Conservation (phyloP, 352 stramenopile species). For the Sclerospora graminicola region DNA sequence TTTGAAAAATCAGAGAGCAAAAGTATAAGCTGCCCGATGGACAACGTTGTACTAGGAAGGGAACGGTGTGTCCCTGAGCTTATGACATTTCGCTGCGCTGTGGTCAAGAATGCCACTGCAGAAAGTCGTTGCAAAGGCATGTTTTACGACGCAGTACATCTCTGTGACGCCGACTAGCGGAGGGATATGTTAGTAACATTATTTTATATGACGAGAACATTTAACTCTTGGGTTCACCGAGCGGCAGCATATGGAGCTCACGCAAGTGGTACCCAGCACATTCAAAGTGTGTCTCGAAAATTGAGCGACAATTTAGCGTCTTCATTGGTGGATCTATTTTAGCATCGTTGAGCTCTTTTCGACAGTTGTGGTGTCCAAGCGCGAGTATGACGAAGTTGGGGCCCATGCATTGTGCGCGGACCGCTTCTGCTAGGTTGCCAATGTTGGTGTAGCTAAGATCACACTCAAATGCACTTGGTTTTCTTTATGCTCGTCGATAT, state of each 20-base stretch:
- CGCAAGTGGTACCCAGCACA: slow-evolving; percentile 63
- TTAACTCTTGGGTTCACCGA: slow-evolving; percentile 70
- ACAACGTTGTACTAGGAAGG: slow-evolving; percentile 41
- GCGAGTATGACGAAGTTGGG: slow-evolving; percentile 77
- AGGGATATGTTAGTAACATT: slow-evolving; percentile 82
- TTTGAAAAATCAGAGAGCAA: slow-evolving; percentile 21
- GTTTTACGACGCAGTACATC: slow-evolving; percentile 76
- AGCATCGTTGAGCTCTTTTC: slow-evolving; percentile 79
- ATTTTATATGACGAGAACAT: slow-evolving; percentile 77
- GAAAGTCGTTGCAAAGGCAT: slow-evolving; percentile 59
- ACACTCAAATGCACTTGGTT: no score
- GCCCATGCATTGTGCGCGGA: slow-evolving; percentile 52
- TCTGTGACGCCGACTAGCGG: slow-evolving; percentile 73
- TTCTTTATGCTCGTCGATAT: no score
- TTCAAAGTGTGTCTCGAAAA: slow-evolving; percentile 76
- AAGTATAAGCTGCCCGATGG: slow-evolving; percentile 79
- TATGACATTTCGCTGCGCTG: slow-evolving; percentile 33
- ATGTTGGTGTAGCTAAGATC: no score
- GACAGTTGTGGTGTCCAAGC: slow-evolving; percentile 83
- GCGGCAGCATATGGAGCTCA: slow-evolving; percentile 69
- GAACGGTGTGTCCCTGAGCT: slow-evolving; percentile 72
- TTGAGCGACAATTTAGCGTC: slow-evolving; percentile 82
- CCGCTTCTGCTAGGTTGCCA: slow-evolving; percentile 41
- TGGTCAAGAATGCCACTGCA: slow-evolving; percentile 37
- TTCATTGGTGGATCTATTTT: slow-evolving; percentile 86